These are phyloP conservation scores for Gossypioides kirkii DNA, from an alignment of 345 rosid species.

Conservation along the genomic window DNA sequence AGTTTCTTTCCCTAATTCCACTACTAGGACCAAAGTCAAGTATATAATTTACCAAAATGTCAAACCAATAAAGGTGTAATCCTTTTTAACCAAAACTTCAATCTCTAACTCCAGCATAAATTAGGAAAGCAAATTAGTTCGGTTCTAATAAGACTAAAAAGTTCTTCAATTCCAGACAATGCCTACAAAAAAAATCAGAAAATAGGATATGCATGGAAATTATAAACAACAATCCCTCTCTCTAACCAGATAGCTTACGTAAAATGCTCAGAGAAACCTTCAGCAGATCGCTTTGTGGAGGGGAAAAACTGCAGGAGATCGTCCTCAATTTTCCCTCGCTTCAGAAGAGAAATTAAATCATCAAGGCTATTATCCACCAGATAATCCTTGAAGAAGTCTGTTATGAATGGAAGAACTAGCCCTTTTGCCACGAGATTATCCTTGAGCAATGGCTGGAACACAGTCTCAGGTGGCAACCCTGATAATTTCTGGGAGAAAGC, in stretches of 20 bases:
- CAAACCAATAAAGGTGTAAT: neutral
- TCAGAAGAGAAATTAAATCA: conserved; percentile 84
- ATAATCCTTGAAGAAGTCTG: conserved; percentile 96
- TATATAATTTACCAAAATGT: neutral
- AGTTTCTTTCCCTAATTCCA: neutral
- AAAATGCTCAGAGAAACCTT: conserved; percentile 94
- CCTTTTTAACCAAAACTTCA: neutral
- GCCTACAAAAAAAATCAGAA: neutral
- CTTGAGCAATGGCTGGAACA: conserved; percentile 94
- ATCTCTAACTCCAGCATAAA: neutral
- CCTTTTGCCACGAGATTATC: conserved; percentile 98
- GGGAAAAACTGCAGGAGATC: conserved; percentile 83
- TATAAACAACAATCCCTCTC: neutral
- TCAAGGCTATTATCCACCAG: conserved; percentile 93
- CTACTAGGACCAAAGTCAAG: neutral
- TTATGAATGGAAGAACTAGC: conserved; percentile 87
- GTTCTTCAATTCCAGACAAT: neutral
- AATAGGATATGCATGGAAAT: neutral
- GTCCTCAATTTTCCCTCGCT: conserved; percentile 94
- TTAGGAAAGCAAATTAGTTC: neutral
- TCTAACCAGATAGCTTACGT: conserved; percentile 44
- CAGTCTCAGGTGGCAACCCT: conserved; percentile 96
- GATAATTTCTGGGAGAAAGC: conserved; percentile 97
- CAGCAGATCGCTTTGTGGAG: conserved; percentile 71
- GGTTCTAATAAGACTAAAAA: neutral